phyloP scores from a whole-genome alignment of 2,329 filamentous ascomycete species.

The Metarhizium rileyi region DNA sequence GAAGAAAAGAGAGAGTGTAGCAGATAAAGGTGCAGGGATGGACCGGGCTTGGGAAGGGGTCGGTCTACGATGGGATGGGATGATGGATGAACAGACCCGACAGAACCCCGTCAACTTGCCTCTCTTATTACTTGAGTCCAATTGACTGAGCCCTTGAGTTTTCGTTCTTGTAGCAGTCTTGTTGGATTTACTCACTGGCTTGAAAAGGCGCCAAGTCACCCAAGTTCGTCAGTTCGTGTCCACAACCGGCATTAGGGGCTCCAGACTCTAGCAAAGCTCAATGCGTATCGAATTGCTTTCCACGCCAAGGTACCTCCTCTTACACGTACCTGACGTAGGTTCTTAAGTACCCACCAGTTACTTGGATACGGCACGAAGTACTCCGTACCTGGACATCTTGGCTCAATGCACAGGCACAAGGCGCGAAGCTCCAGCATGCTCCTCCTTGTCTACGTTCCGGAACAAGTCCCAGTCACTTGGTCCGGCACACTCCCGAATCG shows the following conservation, averaged over 20 bases:
- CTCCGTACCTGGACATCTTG: too few species aligned
- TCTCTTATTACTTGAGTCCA: neutral
- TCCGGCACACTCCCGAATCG: neutral
- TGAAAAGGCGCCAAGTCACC: neutral
- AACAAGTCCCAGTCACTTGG: neutral
- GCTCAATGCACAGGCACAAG: neutral
- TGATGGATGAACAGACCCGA: too few species aligned
- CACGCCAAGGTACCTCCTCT: too few species aligned
- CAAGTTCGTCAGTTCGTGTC: neutral
- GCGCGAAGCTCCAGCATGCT: neutral
- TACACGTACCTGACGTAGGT: too few species aligned
- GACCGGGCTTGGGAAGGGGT: slow-evolving; percentile 5
- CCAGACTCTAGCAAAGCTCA: too few species aligned
- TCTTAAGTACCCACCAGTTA: too few species aligned
- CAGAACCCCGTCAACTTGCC: neutral
- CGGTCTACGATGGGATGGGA: neutral
- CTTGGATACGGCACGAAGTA: too few species aligned
- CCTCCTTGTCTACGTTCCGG: neutral
- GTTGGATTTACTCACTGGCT: neutral
- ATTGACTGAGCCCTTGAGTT: neutral
- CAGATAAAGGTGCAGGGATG: slow-evolving; percentile 7
- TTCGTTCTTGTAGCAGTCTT: too few species aligned
- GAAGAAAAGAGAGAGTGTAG: slow-evolving; percentile 4
- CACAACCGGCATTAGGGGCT: neutral
- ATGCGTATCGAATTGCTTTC: too few species aligned